Evolutionary conservation across 2,329 filamentous ascomycete species (phyloP).

Genomic region (Pseudocercospora macadamiae): DNA sequence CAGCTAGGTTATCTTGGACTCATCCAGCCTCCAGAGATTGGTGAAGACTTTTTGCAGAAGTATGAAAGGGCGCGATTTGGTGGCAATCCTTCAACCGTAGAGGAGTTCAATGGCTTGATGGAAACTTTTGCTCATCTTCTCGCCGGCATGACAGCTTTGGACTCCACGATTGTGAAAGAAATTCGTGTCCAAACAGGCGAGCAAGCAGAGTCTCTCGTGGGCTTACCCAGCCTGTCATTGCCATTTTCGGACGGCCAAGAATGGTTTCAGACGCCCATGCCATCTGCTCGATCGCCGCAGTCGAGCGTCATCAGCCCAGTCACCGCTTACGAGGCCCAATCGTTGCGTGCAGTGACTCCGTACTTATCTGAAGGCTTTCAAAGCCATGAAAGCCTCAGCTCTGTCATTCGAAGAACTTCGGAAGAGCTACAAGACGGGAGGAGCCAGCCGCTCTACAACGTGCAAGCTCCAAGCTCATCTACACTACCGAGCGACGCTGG

Average conservation of each 20-base stretch:
- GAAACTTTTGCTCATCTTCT: conserved; percentile 79
- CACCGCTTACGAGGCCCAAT: conserved; percentile 30
- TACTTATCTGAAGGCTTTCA: conserved; percentile 24
- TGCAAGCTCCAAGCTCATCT: conserved; percentile 25
- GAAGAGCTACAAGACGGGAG: conserved; percentile 7
- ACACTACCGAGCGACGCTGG: conserved; percentile 32
- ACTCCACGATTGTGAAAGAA: conserved; percentile 55
- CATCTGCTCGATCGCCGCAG: conserved; percentile 18
- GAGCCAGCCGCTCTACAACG: conserved; percentile 9
- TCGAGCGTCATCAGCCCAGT: conserved; percentile 34
- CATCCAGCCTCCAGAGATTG: conserved; percentile 54
- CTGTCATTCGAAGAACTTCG: conserved; percentile 28
- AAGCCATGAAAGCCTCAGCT: conserved; percentile 33
- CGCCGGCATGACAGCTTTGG: conserved; percentile 69
- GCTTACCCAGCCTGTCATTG: conserved; percentile 3
- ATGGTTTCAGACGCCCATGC: conserved; percentile 17
- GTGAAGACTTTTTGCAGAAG: conserved; percentile 65
- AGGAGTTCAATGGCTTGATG: conserved; percentile 78
- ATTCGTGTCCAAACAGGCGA: conserved; percentile 37
- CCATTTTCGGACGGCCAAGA: conserved; percentile 1
- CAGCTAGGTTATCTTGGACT: conserved; percentile 71
- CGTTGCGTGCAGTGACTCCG: conserved; percentile 28
- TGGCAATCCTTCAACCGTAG: conserved; percentile 66
- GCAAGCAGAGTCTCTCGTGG: conserved; percentile 13
- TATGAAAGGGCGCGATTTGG: conserved; percentile 91